Evolutionary conservation across 225 moss, liverwort and hornwort species (phyloP).

Genomic region (Neckera pumila): DNA sequence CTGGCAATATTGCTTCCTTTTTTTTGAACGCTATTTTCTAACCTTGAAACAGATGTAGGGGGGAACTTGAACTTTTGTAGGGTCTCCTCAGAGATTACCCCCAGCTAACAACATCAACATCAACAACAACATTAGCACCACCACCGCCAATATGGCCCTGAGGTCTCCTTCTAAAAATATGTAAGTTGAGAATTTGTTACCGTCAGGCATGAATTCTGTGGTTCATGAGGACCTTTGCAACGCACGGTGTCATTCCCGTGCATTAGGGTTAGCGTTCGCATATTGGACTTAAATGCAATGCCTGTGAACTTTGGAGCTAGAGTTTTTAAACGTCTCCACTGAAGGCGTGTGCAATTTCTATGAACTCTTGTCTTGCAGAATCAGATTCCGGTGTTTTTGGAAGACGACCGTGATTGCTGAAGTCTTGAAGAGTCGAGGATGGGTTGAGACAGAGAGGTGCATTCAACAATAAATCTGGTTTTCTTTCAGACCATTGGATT

Average conservation of each 20-base stretch:
- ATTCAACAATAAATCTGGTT: neutral
- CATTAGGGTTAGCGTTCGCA: neutral
- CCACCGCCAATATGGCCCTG: slow-evolving; percentile 15
- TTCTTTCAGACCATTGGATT: neutral
- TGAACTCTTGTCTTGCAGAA: slow-evolving; percentile 19
- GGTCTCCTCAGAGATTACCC: slow-evolving; percentile 11
- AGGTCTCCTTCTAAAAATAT: slow-evolving; percentile 22
- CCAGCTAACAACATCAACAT: neutral
- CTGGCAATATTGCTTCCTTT: neutral
- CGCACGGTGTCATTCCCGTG: neutral
- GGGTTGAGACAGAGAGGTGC: slow-evolving; percentile 91
- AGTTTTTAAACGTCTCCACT: neutral
- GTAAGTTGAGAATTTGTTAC: slow-evolving; percentile 1
- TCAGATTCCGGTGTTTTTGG: slow-evolving; percentile 93
- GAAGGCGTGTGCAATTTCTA: neutral
- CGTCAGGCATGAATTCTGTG: neutral
- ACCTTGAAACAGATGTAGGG: slow-evolving; percentile 26
- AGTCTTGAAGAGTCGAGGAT: slow-evolving; percentile 78
- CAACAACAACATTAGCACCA: neutral
- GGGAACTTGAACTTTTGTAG: slow-evolving; percentile 31
- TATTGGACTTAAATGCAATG: neutral
- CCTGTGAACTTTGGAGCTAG: neutral
- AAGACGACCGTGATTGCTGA: slow-evolving; percentile 92
- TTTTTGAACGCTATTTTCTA: neutral
- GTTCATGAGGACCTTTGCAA: neutral